phyloP scores from a whole-genome alignment of 2,329 filamentous ascomycete species.

The Curvularia spicifera region DNA sequence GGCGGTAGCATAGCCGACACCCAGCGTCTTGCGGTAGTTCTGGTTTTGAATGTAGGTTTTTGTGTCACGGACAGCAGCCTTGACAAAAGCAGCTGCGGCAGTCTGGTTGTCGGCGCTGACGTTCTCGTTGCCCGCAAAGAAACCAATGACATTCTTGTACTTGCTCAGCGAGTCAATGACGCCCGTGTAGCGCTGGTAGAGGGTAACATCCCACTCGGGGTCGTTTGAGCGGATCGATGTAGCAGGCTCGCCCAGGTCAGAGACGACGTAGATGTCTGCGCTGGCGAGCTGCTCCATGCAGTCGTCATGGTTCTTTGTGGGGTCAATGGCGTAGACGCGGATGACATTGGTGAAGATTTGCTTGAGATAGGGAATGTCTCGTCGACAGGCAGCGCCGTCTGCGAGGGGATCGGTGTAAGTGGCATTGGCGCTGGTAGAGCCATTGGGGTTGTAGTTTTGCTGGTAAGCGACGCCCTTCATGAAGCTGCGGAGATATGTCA shows the following conservation, averaged over 20 bases:
- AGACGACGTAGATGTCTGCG: slow-evolving; percentile 93
- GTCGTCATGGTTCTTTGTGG: slow-evolving; percentile 73
- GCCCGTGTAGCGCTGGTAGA: slow-evolving; percentile 80
- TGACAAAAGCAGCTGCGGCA: slow-evolving; percentile 87
- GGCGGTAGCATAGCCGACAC: slow-evolving; percentile 94
- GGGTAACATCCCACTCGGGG: slow-evolving; percentile 77
- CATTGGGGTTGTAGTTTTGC: slow-evolving; percentile 53
- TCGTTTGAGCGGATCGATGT: slow-evolving; percentile 82
- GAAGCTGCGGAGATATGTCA: slow-evolving; percentile 59
- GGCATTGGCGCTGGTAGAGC: slow-evolving; percentile 41
- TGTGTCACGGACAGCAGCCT: slow-evolving; percentile 93
- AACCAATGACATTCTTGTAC: slow-evolving; percentile 92
- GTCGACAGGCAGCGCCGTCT: slow-evolving; percentile 72
- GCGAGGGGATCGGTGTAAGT: slow-evolving; percentile 84
- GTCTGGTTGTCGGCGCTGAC: slow-evolving; percentile 89
- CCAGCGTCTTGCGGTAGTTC: slow-evolving; percentile 72
- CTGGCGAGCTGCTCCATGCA: slow-evolving; percentile 86
- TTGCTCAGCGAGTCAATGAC: slow-evolving; percentile 81
- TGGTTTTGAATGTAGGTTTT: slow-evolving; percentile 88
- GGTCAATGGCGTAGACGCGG: slow-evolving; percentile 92
- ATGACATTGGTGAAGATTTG: slow-evolving; percentile 83
- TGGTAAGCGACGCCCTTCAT: slow-evolving; percentile 96
- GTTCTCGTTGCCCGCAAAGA: slow-evolving; percentile 98
- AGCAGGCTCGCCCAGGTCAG: slow-evolving; percentile 67
- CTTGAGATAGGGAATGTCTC: slow-evolving; percentile 82